Base-by-base conservation (phyloP, 495 filamentous ascomycete species). In the Hypoxylon fragiforme region DNA sequence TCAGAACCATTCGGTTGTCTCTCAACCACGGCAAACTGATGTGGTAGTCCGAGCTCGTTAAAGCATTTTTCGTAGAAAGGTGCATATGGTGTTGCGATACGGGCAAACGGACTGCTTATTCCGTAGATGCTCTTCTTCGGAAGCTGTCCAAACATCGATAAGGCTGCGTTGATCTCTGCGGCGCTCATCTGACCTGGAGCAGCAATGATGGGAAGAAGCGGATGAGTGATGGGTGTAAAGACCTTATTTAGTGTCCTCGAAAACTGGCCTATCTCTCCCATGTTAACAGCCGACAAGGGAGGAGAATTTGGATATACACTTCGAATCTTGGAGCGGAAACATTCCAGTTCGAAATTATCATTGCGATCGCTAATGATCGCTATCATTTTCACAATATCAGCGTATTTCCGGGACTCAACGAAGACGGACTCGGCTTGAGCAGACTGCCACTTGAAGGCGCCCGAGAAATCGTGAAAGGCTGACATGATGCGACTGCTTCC, bases 371-470 rank as follows among this genome's bases (percentile, higher is more conserved):
- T 82, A 55, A 88, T 86, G 68, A 91, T 84, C 13, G 87, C 84
- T 61, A 92, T 91, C 88, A 94, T 92, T 72, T 92, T 94, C 36
- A 92, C 84, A 30, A 91, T 88, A 66, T 92, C 89, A 15, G 85
- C 87, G 62, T 91, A 90, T 47, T 83, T 82, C 35, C 82, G 77
- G 12, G 84, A 88, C 48, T 87, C 77, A 11, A 77, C 72, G 64
- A 88, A 94, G 5, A 91, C 78, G 15, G 76, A 70, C 68, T 86
- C 79, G 2, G 88, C 87, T 48, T 83, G 78, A 3, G 79, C 69
- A 0, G 88, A 87, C 4, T 85, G 82, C 89, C 89, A 94, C 63
- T 86, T 89, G 80, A 90, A 91, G 1, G 72, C 83, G 1, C 88
- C 88, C 0, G 87, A 88, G 62, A 91, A 91, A 69, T 94, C 89